Evolutionary conservation across 352 stramenopile species (phyloP), one percentile per base, ranked within the genome.

Genomic region (Thraustotheca clavata): DNA sequence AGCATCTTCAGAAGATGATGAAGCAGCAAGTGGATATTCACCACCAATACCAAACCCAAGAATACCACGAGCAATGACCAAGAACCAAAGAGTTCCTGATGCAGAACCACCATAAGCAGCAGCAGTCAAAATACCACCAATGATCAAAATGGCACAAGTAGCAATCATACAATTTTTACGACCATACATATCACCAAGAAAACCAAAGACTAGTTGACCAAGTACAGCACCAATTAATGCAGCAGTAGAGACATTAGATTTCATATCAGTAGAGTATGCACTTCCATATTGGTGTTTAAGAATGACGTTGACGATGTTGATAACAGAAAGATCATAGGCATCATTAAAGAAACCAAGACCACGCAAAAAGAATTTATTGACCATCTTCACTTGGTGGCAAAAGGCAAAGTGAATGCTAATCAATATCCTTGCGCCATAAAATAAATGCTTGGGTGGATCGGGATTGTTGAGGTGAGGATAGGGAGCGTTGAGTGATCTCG

Each of bases 291-390:
- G 77, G 62, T 89, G 72, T 14, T 75, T 76, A 36, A 89, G 76
- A 63, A 89, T 77, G 59, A 89, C 71, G 72, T 89, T 89, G 67
- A 87, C 68, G 18, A 89, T 71, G 62, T 89, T 89, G 77, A 89
- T 86, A 49, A 88, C 77, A 61, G 87, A 88, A 16, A 89, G 74
- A 32, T 89, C 80, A 70, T 87, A 89, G 31, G 80, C 75, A 62
- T 87, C 80, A 48, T 86, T 87, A 69, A 81, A 89, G 70, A 89
- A 89, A 54, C 80, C 79, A 65, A 90, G 76, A 40, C 80, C 79
- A 26, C 80, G 80, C 14, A 90, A 67, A 26, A 87, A 60, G 35
- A 85, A 87, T 67, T 76, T 82, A 68, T 86, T 84, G 71, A 87
- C 39, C 55, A 63, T 62, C 33, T 36, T 50, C 16, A 43, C 38